Base-by-base conservation (phyloP, 192 early-diverging fungal genomes). In the Phycomyces blakesleeanus region DNA sequence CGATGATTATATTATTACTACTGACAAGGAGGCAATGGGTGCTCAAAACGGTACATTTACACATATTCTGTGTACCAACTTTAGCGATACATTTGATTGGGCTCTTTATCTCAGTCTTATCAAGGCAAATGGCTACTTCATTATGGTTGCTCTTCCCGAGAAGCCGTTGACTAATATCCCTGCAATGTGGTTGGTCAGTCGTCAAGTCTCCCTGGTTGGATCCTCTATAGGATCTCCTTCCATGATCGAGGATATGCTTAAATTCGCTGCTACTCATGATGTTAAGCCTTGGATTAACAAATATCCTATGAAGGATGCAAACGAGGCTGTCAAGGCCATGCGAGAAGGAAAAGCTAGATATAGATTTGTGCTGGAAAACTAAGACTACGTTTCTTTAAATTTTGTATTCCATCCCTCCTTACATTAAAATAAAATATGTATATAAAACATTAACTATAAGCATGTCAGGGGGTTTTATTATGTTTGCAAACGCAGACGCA, bases 301-400 rank as follows among this genome's bases (percentile, higher is more conserved):
- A 38, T 67, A 68, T 42, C 75, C 84, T 9, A 87, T 91, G 77
- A 78, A 64, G 26, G 71, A 88, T 22, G 69, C 78, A 56, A 87
- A 88, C 58, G 78, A 82, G 44, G 91, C 84, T 20, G 59, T 90
- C 29, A 71, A 79, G 69, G 77, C 68, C 27, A 73, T 91, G 51
- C 76, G 78, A 60, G 67, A 73, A n/a, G 86, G 84, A 59, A 80
- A 84, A 54, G 85, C 83, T 7, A 80, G 79, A 59, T 93, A 87
- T 68, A 79, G 89, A 61, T 68, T 87, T 59, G 91, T 93, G 21
- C 74, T 91, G 49, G 78, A 88, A 51, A 89, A 81, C 64, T 80
- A 82, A 63, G 18, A 1, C 3, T 34, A 5, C 7, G 29, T 5
- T 34, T 7, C 29, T 34, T 34, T 2, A n/a, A n/a, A n/a, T n/a